phyloP scores from a whole-genome alignment of 2,329 filamentous ascomycete genomes.

The Cytospora schulzeri region DNA sequence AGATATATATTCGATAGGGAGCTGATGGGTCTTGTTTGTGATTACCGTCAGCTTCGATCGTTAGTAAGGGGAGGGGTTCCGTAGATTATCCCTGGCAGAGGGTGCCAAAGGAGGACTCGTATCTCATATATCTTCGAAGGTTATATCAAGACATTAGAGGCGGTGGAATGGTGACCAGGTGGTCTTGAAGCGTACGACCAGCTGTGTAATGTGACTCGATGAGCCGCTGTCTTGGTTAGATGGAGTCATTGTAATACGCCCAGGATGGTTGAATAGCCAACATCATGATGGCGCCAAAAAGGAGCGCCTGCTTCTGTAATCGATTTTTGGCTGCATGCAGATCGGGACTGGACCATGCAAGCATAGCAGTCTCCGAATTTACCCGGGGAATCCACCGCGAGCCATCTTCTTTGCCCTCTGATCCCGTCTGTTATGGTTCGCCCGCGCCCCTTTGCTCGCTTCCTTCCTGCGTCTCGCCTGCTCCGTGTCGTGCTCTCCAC shows the following conservation, averaged over 20 bases:
- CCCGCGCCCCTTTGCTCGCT: constrained; percentile 76
- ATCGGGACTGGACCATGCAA: not conserved
- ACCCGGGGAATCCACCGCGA: constrained; percentile 47
- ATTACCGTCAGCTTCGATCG: not conserved
- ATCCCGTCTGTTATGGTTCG: constrained; percentile 85
- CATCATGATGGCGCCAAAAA: not conserved
- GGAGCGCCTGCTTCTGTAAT: not conserved
- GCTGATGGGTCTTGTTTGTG: not conserved
- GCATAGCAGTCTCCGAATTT: not conserved
- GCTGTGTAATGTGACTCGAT: not conserved
- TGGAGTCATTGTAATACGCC: not conserved
- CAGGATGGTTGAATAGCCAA: not conserved
- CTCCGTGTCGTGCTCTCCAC: constrained; percentile 72
- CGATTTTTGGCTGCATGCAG: constrained; percentile 4
- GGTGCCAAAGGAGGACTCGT: too few relatives aligned
- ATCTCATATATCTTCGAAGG: not conserved
- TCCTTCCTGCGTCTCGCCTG: constrained; percentile 75
- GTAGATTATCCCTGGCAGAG: not conserved
- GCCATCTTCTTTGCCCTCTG: constrained; percentile 67
- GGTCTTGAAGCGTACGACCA: not conserved
- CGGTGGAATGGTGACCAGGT: too few relatives aligned
- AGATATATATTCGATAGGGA: not conserved
- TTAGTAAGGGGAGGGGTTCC: not conserved
- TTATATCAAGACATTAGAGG: not conserved
- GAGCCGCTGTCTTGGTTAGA: not conserved